Base-by-base conservation (phyloP, 306 rosid species). In the Vigna hirtella region DNA sequence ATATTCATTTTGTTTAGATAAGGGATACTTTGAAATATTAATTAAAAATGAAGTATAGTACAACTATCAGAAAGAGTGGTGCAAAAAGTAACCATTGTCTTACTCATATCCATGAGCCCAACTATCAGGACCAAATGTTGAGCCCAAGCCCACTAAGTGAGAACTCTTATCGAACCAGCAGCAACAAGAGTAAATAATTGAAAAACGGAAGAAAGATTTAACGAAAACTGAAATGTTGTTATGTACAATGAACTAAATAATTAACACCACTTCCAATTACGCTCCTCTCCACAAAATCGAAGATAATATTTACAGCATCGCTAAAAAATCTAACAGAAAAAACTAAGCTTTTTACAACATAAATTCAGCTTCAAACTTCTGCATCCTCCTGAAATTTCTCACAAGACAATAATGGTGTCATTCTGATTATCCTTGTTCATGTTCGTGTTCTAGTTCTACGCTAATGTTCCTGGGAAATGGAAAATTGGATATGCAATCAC, bases 401-500 rank as follows among this genome's bases (percentile, higher is more conserved):
- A 53, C 47, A 36, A n/a, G 61, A 9, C 62, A 62, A 9, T 49
- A 49, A 63, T 30, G 79, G 36, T 78, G 38, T 30, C 34, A 4
- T 30, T 30, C 4, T 30, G 34, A 30, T 30, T 9, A 40, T 40
- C 11, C 45, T 40, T 40, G 45, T 40, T 40, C 45, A 36, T 70
- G 36, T 30, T 30, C 34, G 5, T 30, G 5, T 18, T 74, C 73
- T 67, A 26, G 1, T n/a, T 43, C 17, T 59, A 28, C 66, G 13
- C 66, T 59, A 72, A 50, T 65, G 18, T 55, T 62, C 66, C 53
- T 51, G 63, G 55, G 4, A 69, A 48, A 48, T 45, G 18, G 55
- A 80, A 40, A 80, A 64, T 18, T 49, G 63, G 59, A 70, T 40
- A 68, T 12, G 47, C 79, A 66, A 65, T 84, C 88, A 90, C 78